Evolutionary conservation across 176 grass and related monocot genomes (phyloP).

Genomic region (Phoenix roebelenii): DNA sequence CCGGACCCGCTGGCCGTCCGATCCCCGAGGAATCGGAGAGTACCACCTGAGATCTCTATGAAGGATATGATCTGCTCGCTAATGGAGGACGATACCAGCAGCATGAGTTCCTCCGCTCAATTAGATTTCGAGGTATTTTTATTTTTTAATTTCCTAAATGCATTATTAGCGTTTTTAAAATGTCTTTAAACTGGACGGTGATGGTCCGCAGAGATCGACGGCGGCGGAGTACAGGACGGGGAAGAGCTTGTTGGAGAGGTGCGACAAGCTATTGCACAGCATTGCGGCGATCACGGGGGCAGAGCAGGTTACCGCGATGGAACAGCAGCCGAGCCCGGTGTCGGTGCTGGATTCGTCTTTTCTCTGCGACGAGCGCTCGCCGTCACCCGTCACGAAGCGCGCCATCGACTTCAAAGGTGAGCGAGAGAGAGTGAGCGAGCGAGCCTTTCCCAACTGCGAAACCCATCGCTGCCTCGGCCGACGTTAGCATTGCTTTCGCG

Average conservation of each 20-base stretch:
- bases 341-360: constrained; percentile 12
- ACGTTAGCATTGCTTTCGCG: not conserved
- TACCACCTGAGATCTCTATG: not conserved
- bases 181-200: no score
- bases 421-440: not conserved
- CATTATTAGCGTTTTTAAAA: no score
- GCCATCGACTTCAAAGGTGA: constrained; percentile 16
- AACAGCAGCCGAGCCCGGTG: constrained; percentile 33
- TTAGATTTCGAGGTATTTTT: constrained; percentile 46
- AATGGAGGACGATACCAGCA: constrained; percentile 51
- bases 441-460: not conserved
- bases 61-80: not conserved
- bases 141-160: not conserved
- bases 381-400: constrained; percentile 6
- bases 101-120: constrained; percentile 32
- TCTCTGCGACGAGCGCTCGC: constrained; percentile 11
- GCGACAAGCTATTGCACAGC: constrained; percentile 68
- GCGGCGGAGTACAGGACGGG: constrained; percentile 22
- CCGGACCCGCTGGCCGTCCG: constrained; percentile 20
- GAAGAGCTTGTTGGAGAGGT: constrained; percentile 52
- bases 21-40: constrained; percentile 28
- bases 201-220: constrained; percentile 26
- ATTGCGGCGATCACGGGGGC: constrained; percentile 62
- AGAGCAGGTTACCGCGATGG: constrained; percentile 16
- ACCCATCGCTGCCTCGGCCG: not conserved